Percentiles rank a stretch among this genome's conserved stretches.
These are phyloP conservation scores for Leccinum olivaceoglutinosum DNA, from an alignment of 1,284 basidiomycete genomes.

Conservation along the genomic window DNA sequence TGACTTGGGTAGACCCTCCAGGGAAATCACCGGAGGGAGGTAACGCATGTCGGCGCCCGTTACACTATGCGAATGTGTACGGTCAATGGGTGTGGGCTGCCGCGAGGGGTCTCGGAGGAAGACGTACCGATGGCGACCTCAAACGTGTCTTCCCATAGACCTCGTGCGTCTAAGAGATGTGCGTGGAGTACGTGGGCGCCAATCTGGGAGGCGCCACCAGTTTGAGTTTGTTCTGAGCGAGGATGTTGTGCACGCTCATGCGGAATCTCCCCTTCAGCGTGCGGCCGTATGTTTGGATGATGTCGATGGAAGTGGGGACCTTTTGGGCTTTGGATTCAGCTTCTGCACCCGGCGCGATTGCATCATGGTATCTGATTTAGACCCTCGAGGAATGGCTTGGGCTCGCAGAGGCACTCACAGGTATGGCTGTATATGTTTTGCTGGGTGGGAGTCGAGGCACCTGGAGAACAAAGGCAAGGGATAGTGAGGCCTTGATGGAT, in stretches of 20 bases:
- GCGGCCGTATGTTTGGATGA: too few relatives aligned
- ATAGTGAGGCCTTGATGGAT: too few relatives aligned
- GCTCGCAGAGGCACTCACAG: too few relatives aligned
- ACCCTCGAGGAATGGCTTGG: too few relatives aligned
- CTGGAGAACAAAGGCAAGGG: too few relatives aligned
- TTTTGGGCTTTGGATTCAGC: too few relatives aligned
- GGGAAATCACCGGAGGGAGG: conserved; percentile 14
- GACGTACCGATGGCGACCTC: conserved; percentile 27
- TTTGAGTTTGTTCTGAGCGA: conserved; percentile 49
- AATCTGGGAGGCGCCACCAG: conserved; percentile 18
- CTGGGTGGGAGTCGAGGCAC: too few relatives aligned
- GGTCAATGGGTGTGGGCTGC: conserved; percentile 38
- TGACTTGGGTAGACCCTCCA: conserved; percentile 13
- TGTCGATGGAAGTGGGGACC: too few relatives aligned
- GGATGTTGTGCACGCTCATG: conserved; percentile 63
- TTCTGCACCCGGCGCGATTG: too few relatives aligned
- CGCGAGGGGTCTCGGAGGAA: conserved; percentile 20
- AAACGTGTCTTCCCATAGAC: conserved; percentile 62
- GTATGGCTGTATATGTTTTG: too few relatives aligned
- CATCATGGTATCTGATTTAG: too few relatives aligned
- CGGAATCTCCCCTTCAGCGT: conserved; percentile 42
- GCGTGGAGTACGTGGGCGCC: conserved; percentile 17
- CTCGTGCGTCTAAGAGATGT: conserved; percentile 52
- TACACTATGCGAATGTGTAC: conserved; percentile 72
- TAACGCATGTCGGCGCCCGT: conserved; percentile 62